These are phyloP conservation scores for Batrachochytrium dendrobatidis DNA, from an alignment of 371 early-diverging fungal species.

Conservation along the genomic window DNA sequence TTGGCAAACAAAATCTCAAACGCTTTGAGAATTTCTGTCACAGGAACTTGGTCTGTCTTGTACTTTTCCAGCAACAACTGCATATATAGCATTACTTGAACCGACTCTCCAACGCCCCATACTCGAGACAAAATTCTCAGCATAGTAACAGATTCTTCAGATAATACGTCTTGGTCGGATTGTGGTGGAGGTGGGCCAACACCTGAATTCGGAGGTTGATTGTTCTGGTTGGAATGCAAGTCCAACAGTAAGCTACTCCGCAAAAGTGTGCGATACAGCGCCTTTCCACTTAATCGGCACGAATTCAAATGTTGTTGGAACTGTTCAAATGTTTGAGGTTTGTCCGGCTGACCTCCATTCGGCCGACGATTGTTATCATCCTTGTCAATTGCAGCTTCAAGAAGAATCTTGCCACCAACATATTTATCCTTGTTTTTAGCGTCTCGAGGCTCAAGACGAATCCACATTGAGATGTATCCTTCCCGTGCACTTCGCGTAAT, in stretches of 20 bases:
- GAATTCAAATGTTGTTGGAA: background rate
- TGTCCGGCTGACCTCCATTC: background rate
- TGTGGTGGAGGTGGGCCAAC: too few species aligned
- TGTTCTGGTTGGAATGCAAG: slow-evolving; percentile 12
- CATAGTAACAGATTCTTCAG: slow-evolving; percentile 33
- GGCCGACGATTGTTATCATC: slow-evolving; percentile 4
- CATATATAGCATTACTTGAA: slow-evolving; percentile 30
- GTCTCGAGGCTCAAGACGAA: slow-evolving; percentile 17
- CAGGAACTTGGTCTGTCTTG: slow-evolving; percentile 32
- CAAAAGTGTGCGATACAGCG: slow-evolving; percentile 27
- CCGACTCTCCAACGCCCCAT: slow-evolving; percentile 39
- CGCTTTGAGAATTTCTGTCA: slow-evolving; percentile 27
- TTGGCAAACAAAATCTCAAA: slow-evolving; percentile 31
- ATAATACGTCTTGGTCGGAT: slow-evolving; percentile 31
- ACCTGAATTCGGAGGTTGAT: slow-evolving; percentile 13
- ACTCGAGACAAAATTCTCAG: slow-evolving; percentile 20
- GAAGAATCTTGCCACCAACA: slow-evolving; percentile 37
- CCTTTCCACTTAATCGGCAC: background rate
- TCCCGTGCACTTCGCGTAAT: slow-evolving; percentile 17
- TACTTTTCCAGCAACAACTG: slow-evolving; percentile 37
- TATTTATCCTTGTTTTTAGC: slow-evolving; percentile 38
- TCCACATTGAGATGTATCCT: slow-evolving; percentile 22
- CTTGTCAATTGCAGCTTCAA: slow-evolving; percentile 28
- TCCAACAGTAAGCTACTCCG: slow-evolving; percentile 32
- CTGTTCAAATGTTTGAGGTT: background rate